Percentiles rank a stretch among this genome's conserved stretches.
Conservation (phyloP, 73 alveolate species). For the Paramecium bursaria region DNA sequence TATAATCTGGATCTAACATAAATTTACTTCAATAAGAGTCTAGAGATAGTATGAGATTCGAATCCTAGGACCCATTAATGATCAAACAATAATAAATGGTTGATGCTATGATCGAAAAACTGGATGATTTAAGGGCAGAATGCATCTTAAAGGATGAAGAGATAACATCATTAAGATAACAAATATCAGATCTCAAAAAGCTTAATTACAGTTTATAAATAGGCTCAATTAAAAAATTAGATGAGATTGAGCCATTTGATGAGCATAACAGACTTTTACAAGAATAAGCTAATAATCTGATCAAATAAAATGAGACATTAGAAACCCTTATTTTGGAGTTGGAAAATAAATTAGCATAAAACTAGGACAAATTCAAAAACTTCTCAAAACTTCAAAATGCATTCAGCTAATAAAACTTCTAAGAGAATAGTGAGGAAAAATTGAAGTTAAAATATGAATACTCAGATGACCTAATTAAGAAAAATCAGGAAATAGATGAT, state of each 20-base stretch:
- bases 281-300: conserved; percentile 20
- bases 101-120: background rate
- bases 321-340: conserved; percentile 29
- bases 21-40: conserved; percentile 6
- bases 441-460: background rate
- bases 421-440: background rate
- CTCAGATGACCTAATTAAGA: conserved; percentile 23
- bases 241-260: background rate
- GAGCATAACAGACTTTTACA: background rate
- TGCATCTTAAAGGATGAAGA: conserved; percentile 3
- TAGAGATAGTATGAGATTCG: conserved; percentile 15
- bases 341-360: conserved; percentile 5
- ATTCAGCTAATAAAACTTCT: background rate
- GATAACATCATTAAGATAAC: conserved; percentile 8
- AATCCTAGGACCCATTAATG: conserved; percentile 26
- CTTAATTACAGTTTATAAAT: conserved; percentile 20
- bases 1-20: conserved; percentile 5
- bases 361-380: conserved; percentile 10
- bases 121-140: conserved; percentile 30
- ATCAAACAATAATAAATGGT: too few species aligned
- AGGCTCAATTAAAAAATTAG: background rate
- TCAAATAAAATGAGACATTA: conserved; percentile 22
- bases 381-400: too few species aligned
- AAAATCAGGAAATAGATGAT: conserved; percentile 37
- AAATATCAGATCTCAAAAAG: conserved; percentile 22